These are phyloP conservation scores for Diutina ranongensis DNA, from an alignment of 1,139 yeast species.

Conservation along the genomic window DNA sequence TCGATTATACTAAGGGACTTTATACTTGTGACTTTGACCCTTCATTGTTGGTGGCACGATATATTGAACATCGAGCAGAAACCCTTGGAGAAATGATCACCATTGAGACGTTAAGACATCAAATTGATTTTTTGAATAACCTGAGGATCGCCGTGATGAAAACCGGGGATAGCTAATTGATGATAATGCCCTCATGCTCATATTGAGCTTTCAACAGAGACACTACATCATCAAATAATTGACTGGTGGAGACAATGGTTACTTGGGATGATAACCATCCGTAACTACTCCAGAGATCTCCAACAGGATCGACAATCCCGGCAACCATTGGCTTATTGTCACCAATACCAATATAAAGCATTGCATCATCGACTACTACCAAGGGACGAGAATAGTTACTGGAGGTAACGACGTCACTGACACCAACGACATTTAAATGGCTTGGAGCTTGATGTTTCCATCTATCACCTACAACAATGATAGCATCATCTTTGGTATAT, in stretches of 20 bases:
- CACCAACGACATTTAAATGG: neutral
- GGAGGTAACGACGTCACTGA: neutral
- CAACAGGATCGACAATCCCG: slow-evolving; percentile 2
- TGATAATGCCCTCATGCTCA: neutral
- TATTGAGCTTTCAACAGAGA: neutral
- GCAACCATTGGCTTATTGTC: neutral
- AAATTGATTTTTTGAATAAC: neutral
- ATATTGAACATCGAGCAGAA: neutral
- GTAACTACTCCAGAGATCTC: neutral
- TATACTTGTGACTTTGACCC: neutral
- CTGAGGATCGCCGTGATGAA: neutral
- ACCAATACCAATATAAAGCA: neutral
- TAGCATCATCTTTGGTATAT: neutral
- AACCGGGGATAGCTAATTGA: neutral
- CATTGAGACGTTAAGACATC: neutral
- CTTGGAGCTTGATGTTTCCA: neutral
- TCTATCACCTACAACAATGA: neutral
- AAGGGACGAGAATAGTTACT: too few relatives aligned
- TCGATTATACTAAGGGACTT: neutral
- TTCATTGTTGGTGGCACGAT: neutral
- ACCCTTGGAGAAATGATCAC: neutral
- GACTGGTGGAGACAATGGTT: neutral
- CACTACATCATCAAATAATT: neutral
- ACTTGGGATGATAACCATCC: neutral
- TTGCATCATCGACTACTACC: neutral